Evolutionary conservation across 2,329 filamentous ascomycete genomes (phyloP).

Genomic region (Arthrobotrys entomopaga): DNA sequence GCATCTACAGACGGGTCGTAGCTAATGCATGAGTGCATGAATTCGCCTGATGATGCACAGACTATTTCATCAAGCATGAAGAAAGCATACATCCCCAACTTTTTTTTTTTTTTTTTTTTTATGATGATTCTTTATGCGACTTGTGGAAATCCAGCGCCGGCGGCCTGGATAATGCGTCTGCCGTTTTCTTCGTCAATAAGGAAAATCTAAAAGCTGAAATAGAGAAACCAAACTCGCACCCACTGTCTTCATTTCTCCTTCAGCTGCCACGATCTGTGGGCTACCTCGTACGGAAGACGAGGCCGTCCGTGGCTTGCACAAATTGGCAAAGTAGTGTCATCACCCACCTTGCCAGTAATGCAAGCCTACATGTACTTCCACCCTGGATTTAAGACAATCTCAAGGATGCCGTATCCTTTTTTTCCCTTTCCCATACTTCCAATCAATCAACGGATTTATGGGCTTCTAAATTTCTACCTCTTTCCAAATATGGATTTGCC

Average conservation of each 20-base stretch:
- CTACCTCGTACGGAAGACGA: constrained; percentile 1
- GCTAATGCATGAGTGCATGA: constrained; percentile 1
- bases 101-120: no score
- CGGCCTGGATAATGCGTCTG: neutral
- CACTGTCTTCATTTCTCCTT: constrained; percentile 3
- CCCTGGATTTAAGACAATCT: constrained; percentile 40
- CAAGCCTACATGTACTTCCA: constrained; percentile 31
- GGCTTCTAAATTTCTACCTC: constrained; percentile 13
- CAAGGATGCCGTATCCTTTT: constrained; percentile 32
- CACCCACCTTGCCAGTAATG: constrained; percentile 23
- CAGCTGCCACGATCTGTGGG: constrained; percentile 22
- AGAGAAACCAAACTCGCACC: neutral
- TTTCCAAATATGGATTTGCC: constrained; percentile 28
- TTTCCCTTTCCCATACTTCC: constrained; percentile 10
- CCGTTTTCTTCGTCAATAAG: constrained; percentile 9
- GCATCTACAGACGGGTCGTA: constrained; percentile 15
- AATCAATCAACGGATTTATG: constrained; percentile 49
- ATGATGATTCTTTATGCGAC: constrained; percentile 27
- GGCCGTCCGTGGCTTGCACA: constrained; percentile 34
- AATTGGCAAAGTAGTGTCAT: constrained; percentile 28
- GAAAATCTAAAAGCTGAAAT: constrained; percentile 37
- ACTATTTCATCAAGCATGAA: constrained; percentile 31
- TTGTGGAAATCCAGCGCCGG: constrained; percentile 39
- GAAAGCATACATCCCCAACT: constrained; percentile 16
- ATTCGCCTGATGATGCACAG: constrained; percentile 8